Conservation (phyloP, 2,329 filamentous ascomycete species). For the Trichophyton rubrum region DNA sequence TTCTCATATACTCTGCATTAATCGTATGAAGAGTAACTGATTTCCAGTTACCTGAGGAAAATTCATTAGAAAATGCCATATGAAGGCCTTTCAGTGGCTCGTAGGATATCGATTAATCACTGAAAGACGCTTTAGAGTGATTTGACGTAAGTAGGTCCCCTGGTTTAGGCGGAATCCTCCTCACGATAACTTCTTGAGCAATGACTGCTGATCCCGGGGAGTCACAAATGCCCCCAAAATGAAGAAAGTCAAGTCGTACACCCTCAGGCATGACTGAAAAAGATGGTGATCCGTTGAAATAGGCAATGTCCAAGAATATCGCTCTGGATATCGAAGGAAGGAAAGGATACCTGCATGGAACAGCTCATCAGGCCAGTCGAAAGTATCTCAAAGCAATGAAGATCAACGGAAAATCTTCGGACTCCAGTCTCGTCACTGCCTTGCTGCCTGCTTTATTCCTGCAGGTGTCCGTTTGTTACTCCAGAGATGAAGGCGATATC, state of each 20-base stretch:
- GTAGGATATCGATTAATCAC: too few relatives aligned
- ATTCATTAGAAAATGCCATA: neutral
- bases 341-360: neutral
- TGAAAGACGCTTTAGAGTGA: too few relatives aligned
- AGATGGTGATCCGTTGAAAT: neutral
- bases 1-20: too few relatives aligned
- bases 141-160: too few relatives aligned
- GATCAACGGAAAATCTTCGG: slow-evolving; percentile 1
- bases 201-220: neutral
- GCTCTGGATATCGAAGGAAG: neutral
- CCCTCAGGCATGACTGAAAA: neutral
- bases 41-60: neutral
- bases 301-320: neutral
- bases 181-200: too few relatives aligned
- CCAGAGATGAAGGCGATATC: neutral
- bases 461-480: neutral
- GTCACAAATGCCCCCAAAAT: neutral
- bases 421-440: neutral
- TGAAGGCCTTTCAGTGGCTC: neutral
- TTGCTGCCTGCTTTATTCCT: too few relatives aligned
- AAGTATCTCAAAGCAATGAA: neutral
- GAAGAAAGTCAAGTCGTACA: neutral
- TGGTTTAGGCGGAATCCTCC: too few relatives aligned
- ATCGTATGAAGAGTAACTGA: neutral
- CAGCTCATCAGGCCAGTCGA: neutral